These are phyloP conservation scores for Ophiostoma perfectum DNA, from an alignment of 2,329 filamentous ascomycete genomes.

Conservation along the genomic window DNA sequence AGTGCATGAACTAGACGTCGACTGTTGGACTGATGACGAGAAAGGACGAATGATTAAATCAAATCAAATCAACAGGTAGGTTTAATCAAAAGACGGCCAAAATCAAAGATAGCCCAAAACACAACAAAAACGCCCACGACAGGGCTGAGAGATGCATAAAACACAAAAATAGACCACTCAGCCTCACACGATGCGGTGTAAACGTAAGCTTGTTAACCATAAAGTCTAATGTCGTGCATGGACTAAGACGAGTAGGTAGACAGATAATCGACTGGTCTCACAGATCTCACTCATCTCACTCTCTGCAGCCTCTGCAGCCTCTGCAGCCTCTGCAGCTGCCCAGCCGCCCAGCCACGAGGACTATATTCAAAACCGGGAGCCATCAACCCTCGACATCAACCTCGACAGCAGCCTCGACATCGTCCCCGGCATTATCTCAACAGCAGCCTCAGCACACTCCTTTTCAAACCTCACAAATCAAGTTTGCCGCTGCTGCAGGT, in stretches of 20 bases:
- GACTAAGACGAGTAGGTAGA: too few relatives aligned
- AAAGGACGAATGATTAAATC: background rate
- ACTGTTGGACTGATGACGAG: background rate
- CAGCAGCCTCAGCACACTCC: too few relatives aligned
- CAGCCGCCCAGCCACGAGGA: too few relatives aligned
- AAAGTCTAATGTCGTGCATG: background rate
- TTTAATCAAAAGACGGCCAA: too few relatives aligned
- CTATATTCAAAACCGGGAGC: too few relatives aligned
- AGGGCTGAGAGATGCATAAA: background rate
- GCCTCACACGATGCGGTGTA: conserved; percentile 1
- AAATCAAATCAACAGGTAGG: background rate
- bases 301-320: too few relatives aligned
- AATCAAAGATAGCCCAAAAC: background rate
- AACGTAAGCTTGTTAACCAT: background rate
- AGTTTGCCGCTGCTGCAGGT: background rate
- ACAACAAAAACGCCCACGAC: background rate
- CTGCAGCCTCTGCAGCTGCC: too few relatives aligned
- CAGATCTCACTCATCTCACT: background rate
- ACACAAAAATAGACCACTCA: background rate
- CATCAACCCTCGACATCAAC: too few relatives aligned
- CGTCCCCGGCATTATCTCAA: too few relatives aligned
- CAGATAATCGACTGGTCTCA: background rate
- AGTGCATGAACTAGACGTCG: background rate
- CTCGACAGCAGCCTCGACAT: too few relatives aligned
- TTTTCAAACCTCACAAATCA: background rate